Evolutionary conservation across 306 rosid species (phyloP).

Genomic region (Pyrus bretschneideri): DNA sequence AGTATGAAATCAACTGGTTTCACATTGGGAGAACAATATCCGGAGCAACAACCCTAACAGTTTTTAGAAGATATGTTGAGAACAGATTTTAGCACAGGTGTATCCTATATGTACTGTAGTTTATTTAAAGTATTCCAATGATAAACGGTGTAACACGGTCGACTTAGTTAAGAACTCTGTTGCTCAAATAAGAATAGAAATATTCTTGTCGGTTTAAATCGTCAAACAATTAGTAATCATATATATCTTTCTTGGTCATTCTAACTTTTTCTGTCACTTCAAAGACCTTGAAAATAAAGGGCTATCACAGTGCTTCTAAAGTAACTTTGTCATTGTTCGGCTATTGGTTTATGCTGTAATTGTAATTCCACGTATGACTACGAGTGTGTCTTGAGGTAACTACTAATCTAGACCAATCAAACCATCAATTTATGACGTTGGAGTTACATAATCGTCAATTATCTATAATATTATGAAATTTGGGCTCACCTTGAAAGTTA

Average conservation of each 20-base stretch:
- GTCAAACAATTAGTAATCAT: neutral
- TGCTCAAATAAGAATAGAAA: neutral
- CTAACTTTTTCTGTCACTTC: neutral
- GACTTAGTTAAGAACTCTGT: neutral
- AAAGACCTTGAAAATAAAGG: neutral
- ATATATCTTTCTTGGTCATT: neutral
- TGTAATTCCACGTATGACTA: neutral
- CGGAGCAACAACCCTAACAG: too few species aligned
- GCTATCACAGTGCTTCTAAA: neutral
- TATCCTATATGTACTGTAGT: too few species aligned
- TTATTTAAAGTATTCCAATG: too few species aligned
- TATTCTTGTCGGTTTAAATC: neutral
- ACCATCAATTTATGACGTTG: neutral
- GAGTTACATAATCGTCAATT: neutral
- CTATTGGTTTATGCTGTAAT: neutral
- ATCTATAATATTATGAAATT: too few species aligned
- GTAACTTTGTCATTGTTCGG: constrained; percentile 6
- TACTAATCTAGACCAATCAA: neutral
- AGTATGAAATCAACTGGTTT: too few species aligned
- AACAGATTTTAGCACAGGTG: too few species aligned
- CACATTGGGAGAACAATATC: too few species aligned
- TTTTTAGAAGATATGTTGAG: too few species aligned
- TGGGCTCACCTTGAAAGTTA: neutral
- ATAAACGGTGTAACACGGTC: too few species aligned
- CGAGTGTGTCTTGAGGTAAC: constrained; percentile 3